Conservation (phyloP, 2,329 filamentous ascomycete species). For the Clonostachys sp. region DNA sequence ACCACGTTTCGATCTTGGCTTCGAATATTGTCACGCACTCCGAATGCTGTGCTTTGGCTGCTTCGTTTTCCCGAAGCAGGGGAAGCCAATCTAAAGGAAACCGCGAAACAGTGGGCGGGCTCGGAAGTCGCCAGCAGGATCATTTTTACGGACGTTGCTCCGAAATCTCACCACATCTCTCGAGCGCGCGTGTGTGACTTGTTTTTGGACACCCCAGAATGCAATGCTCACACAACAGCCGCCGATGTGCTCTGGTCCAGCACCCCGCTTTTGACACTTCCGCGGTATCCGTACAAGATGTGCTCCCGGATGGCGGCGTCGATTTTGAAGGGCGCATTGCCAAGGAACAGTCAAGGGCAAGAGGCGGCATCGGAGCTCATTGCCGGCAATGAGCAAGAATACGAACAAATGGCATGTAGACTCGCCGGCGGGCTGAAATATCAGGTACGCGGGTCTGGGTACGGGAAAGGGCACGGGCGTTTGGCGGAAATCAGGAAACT, state of each 20-base stretch:
- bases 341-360: conserved; percentile 62
- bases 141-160: conserved; percentile 93
- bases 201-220: conserved; percentile 95
- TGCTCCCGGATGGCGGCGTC: conserved; percentile 97
- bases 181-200: conserved; percentile 89
- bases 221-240: conserved; percentile 96
- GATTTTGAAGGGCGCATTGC: conserved; percentile 85
- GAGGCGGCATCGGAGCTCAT: conserved; percentile 72
- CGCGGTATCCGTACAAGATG: conserved; percentile 96
- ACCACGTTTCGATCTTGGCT: conserved; percentile 95
- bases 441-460: conserved; percentile 29
- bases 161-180: conserved; percentile 90
- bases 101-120: conserved; percentile 79
- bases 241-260: conserved; percentile 96
- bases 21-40: conserved; percentile 78
- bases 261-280: conserved; percentile 84
- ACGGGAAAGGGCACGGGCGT: conserved; percentile 58
- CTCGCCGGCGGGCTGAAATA: conserved; percentile 65
- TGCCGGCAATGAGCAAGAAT: conserved; percentile 72
- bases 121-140: conserved; percentile 80
- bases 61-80: conserved; percentile 94
- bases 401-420: conserved; percentile 71
- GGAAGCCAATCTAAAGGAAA: conserved; percentile 77
- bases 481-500: conserved; percentile 75
- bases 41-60: conserved; percentile 89